Base-by-base conservation (phyloP, 345 rosid species). In the Viola odorata region DNA sequence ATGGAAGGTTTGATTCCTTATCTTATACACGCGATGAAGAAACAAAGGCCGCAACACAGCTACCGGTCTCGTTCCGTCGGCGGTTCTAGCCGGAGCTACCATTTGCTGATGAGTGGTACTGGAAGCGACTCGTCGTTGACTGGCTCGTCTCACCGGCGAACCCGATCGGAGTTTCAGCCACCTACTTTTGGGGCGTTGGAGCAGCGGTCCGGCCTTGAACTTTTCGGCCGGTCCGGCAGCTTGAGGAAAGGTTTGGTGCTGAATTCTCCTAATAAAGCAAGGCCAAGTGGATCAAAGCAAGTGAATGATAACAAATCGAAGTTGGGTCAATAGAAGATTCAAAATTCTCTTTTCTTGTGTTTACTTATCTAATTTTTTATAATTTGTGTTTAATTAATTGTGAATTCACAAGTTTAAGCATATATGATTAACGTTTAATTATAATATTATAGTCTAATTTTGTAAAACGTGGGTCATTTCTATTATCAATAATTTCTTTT, bases 1-100 rank as follows among this genome's bases (percentile, higher is more conserved):
- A 85, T 85, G 96, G 96, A 89, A 65, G 96, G 96, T n/a, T 68
- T 86, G 42, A 86, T 86, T 63, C 94, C 96, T 8, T 86, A 49
- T 53, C 48, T 86, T 16, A 52, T 86, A 41, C 86, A 70, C 53
- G 85, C 80, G 37, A 57, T 84, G 53, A 80, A 66, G 72, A 73
- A 72, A 50, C 73, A 61, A 32, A 72, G 5, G 55, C 74, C 68
- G 58, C 64, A 61, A 5, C 23, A 54, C 0, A 61, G 37, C 64
- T 68, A 45, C 32, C 53, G 70, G 64, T 64, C 67, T 54, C 44
- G 71, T 61, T 64, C 71, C 45, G 41, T 61, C 44, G 66, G 36
- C 7, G 85, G 83, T 12, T 86, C 96, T 9, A 75, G 71, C 72
- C 76, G 76, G 8, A 72, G 94, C 77, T 82, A 84, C 82, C 87